Base-by-base conservation (phyloP, 2,329 filamentous ascomycete genomes). In the Colletotrichum karsti region DNA sequence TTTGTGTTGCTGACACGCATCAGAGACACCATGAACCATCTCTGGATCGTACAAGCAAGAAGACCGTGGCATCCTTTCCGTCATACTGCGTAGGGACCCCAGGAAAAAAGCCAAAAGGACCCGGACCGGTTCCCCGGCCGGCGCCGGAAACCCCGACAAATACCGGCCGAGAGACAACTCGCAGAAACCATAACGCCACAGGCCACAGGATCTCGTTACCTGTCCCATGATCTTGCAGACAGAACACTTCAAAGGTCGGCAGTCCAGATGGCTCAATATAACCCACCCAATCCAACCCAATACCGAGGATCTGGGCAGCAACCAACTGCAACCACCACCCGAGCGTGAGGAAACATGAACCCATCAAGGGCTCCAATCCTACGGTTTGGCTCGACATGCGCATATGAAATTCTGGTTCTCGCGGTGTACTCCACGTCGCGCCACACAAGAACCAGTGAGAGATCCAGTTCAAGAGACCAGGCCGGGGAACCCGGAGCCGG, bases 401-500 rank as follows among this genome's bases (percentile, higher is more conserved):
- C 9, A 30, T 12, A 5, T n/a, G 9, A 33, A 51, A 12, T 15
- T 13, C 46, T 30, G 26, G 26, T 33, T 26, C 28, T 26, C 12
- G 26, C 7, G 26, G 46, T 51, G 9, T 15, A 7, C 20, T 15
- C 30, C 22, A 13, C 4, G 44, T 22, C 18, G 10, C 26, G 28
- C 2, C 24, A 22, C 12, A 53, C n/a, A n/a, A n/a, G n/a, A 1
- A 18, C 9, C 4, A 18, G 6, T 18, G 22, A 22, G 46, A 28
- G 7, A n/a, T 4, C 1, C 28, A 12, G 30, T 8, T 35, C 30
- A 12, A 35, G n/a, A n/a, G n/a, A n/a, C n/a, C n/a, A n/a, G n/a
- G n/a, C n/a, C 64, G 64, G 64, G 64, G 64, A 51, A 39, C 37
- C 53, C 64, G 64, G 64, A 58, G 64, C 64, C 63, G 63, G 28